Conservation (phyloP, 306 rosid genomes). For the Chamaecrista fasciculata region DNA sequence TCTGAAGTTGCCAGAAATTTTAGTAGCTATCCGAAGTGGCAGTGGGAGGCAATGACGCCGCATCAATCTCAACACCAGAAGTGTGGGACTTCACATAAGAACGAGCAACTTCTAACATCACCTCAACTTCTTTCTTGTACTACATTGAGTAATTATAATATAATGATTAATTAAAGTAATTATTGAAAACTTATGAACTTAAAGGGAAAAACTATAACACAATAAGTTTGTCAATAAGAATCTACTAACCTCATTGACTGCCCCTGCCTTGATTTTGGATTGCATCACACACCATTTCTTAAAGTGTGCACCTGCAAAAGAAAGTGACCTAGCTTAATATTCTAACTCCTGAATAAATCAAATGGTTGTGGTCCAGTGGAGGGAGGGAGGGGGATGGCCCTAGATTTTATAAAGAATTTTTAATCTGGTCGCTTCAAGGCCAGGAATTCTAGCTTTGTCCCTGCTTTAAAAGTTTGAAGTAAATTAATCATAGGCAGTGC, state of each 20-base stretch:
- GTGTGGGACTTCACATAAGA: slow-evolving; percentile 43
- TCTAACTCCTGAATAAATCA: slow-evolving; percentile 10
- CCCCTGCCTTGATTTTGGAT: slow-evolving; percentile 87
- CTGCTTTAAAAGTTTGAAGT: slow-evolving; percentile 3
- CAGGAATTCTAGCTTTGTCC: not conserved
- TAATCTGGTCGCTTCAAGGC: not conserved
- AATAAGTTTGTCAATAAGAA: slow-evolving; percentile 17
- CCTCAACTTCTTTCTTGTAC: slow-evolving; percentile 91
- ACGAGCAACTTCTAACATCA: slow-evolving; percentile 74
- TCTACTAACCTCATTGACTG: slow-evolving; percentile 80
- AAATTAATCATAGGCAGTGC: not conserved
- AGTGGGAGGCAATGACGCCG: slow-evolving; percentile 32
- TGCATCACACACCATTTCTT: slow-evolving; percentile 99
- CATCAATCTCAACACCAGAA: slow-evolving; percentile 35
- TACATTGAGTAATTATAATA: slow-evolving; percentile 38
- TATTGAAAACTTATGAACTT: not conserved
- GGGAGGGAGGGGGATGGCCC: slow-evolving; percentile 3
- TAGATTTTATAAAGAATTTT: not conserved
- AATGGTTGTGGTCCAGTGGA: not conserved
- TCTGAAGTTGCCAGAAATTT: slow-evolving; percentile 25
- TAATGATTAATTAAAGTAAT: slow-evolving; percentile 10
- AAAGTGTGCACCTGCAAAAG: slow-evolving; percentile 82
- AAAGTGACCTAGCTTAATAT: slow-evolving; percentile 22
- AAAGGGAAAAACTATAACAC: slow-evolving; percentile 10
- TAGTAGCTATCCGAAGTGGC: slow-evolving; percentile 36